phyloP scores from a whole-genome alignment of 2,329 filamentous ascomycete species.

The Nemania sp. region DNA sequence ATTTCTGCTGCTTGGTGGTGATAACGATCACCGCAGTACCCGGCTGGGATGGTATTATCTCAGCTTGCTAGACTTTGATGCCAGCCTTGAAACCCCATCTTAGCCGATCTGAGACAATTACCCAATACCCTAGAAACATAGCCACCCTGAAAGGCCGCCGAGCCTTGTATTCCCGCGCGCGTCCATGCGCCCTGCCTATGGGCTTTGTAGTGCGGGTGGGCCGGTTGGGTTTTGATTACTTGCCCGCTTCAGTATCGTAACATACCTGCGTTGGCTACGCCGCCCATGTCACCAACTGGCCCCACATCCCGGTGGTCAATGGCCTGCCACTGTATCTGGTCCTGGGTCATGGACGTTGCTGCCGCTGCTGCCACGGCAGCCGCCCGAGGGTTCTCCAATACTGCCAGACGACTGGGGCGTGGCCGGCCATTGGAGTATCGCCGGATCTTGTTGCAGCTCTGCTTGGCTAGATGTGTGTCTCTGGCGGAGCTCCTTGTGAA shows the following conservation, averaged over 20 bases:
- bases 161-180: neutral
- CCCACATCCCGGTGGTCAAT: conserved; percentile 30
- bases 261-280: conserved; percentile 4
- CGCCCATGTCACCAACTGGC: conserved; percentile 22
- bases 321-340: conserved; percentile 31
- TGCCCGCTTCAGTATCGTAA: neutral
- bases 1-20: conserved; percentile 2
- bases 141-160: neutral
- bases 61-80: neutral
- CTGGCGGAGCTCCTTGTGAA: conserved; percentile 36
- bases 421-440: conserved; percentile 37
- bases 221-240: neutral
- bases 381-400: conserved; percentile 33
- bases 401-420: conserved; percentile 34
- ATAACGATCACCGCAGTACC: neutral
- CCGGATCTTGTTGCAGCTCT: conserved; percentile 37
- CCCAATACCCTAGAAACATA: conserved; percentile 4
- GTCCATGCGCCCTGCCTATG: conserved; percentile 5
- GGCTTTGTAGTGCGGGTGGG: neutral
- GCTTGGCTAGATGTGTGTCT: conserved; percentile 36
- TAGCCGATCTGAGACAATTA: neutral
- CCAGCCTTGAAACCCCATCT: conserved; percentile 1
- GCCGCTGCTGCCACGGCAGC: conserved; percentile 25
- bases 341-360: conserved; percentile 25
- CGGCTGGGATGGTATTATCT: neutral